Percentiles rank a stretch among this genome's conserved stretches.
phyloP scores from a whole-genome alignment of 305 asterid species.

The Petunia hybrid region DNA sequence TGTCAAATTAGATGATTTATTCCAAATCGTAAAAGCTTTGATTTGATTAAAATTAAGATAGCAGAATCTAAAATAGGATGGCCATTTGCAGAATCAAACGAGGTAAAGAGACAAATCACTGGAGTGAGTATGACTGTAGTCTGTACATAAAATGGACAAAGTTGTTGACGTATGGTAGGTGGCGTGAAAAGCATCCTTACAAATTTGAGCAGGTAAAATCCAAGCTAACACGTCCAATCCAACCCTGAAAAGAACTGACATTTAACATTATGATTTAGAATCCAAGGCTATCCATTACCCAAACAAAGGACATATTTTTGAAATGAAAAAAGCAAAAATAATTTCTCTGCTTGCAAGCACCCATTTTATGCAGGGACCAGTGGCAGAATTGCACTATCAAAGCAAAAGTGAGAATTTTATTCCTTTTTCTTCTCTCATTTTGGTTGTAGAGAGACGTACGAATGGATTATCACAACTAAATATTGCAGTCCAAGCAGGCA shows the following conservation, averaged over 20 bases:
- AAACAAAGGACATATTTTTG: neutral
- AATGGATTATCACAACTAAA: no score
- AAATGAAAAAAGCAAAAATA: no score
- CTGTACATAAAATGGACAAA: slow-evolving; percentile 6
- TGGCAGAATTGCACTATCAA: no score
- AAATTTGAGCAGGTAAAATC: neutral
- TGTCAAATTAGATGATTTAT: neutral
- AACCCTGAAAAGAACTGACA: neutral
- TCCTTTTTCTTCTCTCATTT: no score
- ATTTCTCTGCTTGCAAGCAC: no score
- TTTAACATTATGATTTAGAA: slow-evolving; percentile 13
- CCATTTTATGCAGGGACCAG: no score
- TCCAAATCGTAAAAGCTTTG: neutral
- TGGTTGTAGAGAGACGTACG: no score
- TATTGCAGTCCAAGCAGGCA: no score
- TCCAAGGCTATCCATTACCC: slow-evolving; percentile 5
- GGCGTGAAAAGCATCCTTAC: neutral
- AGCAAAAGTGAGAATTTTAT: no score
- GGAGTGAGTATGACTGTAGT: neutral
- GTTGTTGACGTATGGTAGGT: neutral
- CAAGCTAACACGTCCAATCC: slow-evolving; percentile 18
- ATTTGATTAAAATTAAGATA: neutral
- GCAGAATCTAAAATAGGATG: neutral
- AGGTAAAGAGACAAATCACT: neutral
- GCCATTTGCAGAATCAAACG: neutral